phyloP scores from a whole-genome alignment of 2,329 filamentous ascomycete species.

The Biscogniauxia sp. region DNA sequence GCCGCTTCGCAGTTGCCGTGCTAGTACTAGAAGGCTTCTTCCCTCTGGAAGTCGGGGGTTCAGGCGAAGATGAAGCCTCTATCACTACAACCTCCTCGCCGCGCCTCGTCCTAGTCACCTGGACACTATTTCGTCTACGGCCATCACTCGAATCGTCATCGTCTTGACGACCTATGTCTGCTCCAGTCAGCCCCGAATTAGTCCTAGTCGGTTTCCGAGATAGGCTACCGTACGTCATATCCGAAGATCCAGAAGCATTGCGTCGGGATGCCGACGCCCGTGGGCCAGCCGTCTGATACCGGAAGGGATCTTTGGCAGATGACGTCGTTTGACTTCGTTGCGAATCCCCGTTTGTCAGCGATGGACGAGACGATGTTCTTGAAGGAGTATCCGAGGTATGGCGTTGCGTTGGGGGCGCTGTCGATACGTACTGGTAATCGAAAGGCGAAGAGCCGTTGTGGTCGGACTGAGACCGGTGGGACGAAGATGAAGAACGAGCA shows the following conservation, averaged over 20 bases:
- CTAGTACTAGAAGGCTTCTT: slow-evolving; percentile 38
- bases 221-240: slow-evolving; percentile 16
- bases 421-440: slow-evolving; percentile 43
- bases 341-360: slow-evolving; percentile 33
- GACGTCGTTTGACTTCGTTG: slow-evolving; percentile 25
- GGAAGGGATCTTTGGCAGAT: slow-evolving; percentile 45
- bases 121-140: slow-evolving; percentile 13
- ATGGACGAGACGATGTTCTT: slow-evolving; percentile 33
- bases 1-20: slow-evolving; percentile 40
- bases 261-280: slow-evolving; percentile 38
- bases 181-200: slow-evolving; percentile 35
- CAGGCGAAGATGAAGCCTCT: slow-evolving; percentile 27
- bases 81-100: slow-evolving; percentile 41
- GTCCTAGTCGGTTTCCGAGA: slow-evolving; percentile 31
- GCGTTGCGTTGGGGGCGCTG: slow-evolving; percentile 33
- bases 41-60: slow-evolving; percentile 30
- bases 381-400: slow-evolving; percentile 46
- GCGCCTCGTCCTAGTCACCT: slow-evolving; percentile 30
- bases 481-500: slow-evolving; percentile 41
- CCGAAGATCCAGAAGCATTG: slow-evolving; percentile 36
- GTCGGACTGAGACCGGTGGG: slow-evolving; percentile 32
- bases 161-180: slow-evolving; percentile 34
- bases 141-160: slow-evolving; percentile 33
- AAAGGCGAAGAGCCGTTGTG: slow-evolving; percentile 43
- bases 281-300: slow-evolving; percentile 49